These are phyloP conservation scores for Eurotiales sp. DNA, from an alignment of 2,329 filamentous ascomycete species.

Conservation along the genomic window DNA sequence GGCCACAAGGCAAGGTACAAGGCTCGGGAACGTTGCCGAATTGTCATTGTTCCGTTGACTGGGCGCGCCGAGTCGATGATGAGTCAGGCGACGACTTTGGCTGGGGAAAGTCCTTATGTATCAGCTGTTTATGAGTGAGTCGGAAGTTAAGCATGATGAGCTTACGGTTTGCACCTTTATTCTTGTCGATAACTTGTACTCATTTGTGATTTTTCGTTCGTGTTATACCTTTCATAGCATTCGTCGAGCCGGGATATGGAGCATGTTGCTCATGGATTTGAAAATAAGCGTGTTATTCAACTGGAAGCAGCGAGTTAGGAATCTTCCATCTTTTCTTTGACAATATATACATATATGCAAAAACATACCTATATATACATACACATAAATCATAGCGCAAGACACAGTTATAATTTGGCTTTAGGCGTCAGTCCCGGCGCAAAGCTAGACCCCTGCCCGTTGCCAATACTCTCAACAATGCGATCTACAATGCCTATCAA, in stretches of 20 bases:
- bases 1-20: background rate
- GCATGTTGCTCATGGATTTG: background rate
- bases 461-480: constrained; percentile 50
- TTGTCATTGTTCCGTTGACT: constrained; percentile 27
- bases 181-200: background rate
- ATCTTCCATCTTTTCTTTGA: background rate
- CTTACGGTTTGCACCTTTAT: background rate
- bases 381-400: background rate
- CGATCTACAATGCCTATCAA: constrained; percentile 59
- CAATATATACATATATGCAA: background rate
- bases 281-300: background rate
- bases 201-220: no score
- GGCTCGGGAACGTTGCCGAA: constrained; percentile 16
- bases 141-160: background rate
- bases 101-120: constrained; percentile 2
- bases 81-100: constrained; percentile 9
- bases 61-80: background rate
- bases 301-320: background rate
- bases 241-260: no score
- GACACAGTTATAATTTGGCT: constrained; percentile 25
- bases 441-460: constrained; percentile 53
- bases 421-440: constrained; percentile 43
- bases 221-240: no score
- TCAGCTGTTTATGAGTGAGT: constrained; percentile 13
- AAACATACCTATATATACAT: background rate